These are phyloP conservation scores for Neurospora sp. DNA, from an alignment of 495 filamentous ascomycete species.

Conservation along the genomic window DNA sequence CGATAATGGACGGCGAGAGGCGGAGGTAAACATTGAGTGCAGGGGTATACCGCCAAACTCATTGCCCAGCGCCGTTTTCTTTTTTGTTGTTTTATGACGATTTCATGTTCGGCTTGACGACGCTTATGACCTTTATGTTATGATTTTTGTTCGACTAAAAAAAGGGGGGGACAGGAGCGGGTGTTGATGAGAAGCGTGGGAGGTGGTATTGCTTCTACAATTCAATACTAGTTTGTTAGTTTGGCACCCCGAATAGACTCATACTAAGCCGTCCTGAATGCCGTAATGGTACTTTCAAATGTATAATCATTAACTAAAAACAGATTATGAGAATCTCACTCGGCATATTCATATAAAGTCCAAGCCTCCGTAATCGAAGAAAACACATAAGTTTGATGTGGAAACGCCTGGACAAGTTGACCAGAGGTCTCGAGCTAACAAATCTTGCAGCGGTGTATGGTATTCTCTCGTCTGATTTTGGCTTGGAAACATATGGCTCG, in stretches of 20 bases:
- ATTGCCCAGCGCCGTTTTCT: neutral
- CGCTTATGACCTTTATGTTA: conserved; percentile 24
- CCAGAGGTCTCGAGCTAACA: neutral
- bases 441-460: neutral
- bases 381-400: neutral
- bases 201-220: conserved; percentile 16
- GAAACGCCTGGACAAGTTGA: neutral
- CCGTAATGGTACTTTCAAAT: too few species aligned
- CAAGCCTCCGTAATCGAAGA: neutral
- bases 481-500: conserved; percentile 19
- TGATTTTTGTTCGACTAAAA: conserved; percentile 28
- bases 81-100: conserved; percentile 5
- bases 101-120: conserved; percentile 12
- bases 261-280: too few species aligned
- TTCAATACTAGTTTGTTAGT: too few species aligned
- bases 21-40: conserved; percentile 17
- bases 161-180: conserved; percentile 6
- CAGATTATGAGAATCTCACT: too few species aligned
- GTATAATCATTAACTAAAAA: too few species aligned
- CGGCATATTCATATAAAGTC: too few species aligned
- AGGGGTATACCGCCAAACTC: neutral
- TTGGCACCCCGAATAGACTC: too few species aligned
- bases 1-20: conserved; percentile 44
- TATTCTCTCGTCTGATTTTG: conserved; percentile 31
- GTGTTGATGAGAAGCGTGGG: conserved; percentile 1